Evolutionary conservation across 177 flowering plant species (phyloP).

Genomic region (Vitis hybrid): DNA sequence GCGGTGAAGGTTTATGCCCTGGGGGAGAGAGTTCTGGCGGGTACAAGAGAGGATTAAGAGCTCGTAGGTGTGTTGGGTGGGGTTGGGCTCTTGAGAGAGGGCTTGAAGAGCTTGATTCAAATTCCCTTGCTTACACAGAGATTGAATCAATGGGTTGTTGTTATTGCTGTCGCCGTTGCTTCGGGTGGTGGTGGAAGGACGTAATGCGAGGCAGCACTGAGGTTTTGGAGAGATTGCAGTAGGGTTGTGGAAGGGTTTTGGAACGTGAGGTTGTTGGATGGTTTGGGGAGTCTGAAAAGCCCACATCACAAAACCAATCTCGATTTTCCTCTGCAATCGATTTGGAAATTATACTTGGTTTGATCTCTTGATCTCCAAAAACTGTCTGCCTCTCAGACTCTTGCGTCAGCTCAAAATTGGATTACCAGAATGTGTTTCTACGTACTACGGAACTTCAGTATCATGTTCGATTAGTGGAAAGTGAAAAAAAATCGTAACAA

Average conservation of each 20-base stretch:
- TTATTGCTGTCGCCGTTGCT: slow-evolving; percentile 18
- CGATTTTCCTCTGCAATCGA: background rate
- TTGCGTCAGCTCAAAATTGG: no score
- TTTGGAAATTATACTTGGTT: no score
- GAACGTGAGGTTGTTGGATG: slow-evolving; percentile 27
- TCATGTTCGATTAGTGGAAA: no score
- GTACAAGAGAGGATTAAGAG: slow-evolving; percentile 55
- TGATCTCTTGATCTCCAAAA: no score
- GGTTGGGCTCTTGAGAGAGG: slow-evolving; percentile 56
- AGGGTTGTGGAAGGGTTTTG: slow-evolving; percentile 8
- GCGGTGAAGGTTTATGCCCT: slow-evolving; percentile 47
- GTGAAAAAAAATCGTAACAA: no score
- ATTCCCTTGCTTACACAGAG: slow-evolving; percentile 48
- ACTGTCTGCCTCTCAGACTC: no score
- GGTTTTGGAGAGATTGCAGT: slow-evolving; percentile 17
- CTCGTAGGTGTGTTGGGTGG: slow-evolving; percentile 70
- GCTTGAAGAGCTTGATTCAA: slow-evolving; percentile 58
- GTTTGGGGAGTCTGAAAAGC: slow-evolving; percentile 32
- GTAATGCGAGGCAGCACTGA: slow-evolving; percentile 22
- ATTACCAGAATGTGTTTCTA: no score
- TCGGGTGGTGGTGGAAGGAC: slow-evolving; percentile 16
- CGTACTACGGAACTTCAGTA: no score
- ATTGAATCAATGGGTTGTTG: slow-evolving; percentile 52
- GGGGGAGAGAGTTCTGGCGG: slow-evolving; percentile 34
- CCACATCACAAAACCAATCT: slow-evolving; percentile 34